phyloP scores from a whole-genome alignment of 2,329 filamentous ascomycete genomes.

The Talaromyces sp. region DNA sequence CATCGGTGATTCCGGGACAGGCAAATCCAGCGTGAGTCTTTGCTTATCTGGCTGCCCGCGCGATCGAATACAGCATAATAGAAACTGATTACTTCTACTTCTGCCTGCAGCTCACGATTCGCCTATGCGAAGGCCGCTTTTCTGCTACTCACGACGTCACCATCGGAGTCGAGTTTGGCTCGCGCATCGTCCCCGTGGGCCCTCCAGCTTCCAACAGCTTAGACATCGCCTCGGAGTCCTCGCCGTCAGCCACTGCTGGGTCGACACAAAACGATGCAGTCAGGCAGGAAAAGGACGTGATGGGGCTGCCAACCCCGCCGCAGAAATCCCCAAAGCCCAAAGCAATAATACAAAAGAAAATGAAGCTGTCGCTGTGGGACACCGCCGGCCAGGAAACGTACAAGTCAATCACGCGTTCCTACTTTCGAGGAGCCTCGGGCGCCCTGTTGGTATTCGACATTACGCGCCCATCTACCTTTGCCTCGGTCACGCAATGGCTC shows the following conservation, averaged over 20 bases:
- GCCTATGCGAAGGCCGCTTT: conserved; percentile 94
- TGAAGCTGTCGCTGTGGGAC: conserved; percentile 94
- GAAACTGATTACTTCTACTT: background rate
- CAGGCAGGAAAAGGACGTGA: background rate
- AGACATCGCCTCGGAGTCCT: conserved; percentile 40
- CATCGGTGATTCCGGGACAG: conserved; percentile 92
- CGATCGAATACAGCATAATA: background rate
- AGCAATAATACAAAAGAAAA: conserved; percentile 59
- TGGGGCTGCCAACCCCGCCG: conserved; percentile 31
- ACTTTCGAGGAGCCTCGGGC: conserved; percentile 77
- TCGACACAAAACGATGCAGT: background rate
- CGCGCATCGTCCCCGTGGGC: conserved; percentile 83
- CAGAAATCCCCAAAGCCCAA: conserved; percentile 26
- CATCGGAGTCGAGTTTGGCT: conserved; percentile 94
- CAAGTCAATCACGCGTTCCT: conserved; percentile 90
- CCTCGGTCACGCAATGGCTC: conserved; percentile 87
- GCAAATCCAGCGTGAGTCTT: conserved; percentile 68
- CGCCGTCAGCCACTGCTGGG: background rate
- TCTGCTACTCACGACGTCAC: conserved; percentile 93
- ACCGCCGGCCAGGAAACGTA: conserved; percentile 97
- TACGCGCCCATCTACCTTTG: conserved; percentile 75
- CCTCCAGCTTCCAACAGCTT: conserved; percentile 65
- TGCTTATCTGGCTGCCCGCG: background rate
- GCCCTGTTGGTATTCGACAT: conserved; percentile 93
- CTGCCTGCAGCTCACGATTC: conserved; percentile 68